These are phyloP conservation scores for Yarrowia osloensis DNA, from an alignment of 805 yeast genomes.

Conservation along the genomic window DNA sequence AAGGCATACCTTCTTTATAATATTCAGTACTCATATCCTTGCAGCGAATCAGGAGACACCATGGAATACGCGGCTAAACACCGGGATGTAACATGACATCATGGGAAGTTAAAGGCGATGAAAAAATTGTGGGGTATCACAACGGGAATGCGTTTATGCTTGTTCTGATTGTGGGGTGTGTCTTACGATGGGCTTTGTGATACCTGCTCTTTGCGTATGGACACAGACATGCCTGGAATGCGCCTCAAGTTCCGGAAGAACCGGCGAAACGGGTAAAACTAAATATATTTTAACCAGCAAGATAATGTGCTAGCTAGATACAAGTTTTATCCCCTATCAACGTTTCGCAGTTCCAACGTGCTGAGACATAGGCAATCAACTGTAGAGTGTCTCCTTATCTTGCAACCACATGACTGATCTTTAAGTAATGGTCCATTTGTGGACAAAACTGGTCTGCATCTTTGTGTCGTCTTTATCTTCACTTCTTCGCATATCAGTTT, in stretches of 20 bases:
- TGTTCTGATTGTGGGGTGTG: background rate
- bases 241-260: too few relatives aligned
- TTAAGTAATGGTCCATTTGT: background rate
- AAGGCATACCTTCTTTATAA: too few relatives aligned
- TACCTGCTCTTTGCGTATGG: too few relatives aligned
- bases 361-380: background rate
- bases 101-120: background rate
- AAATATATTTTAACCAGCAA: too few relatives aligned
- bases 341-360: background rate
- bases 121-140: background rate
- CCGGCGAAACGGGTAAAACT: too few relatives aligned
- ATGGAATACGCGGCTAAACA: too few relatives aligned
- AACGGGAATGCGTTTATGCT: background rate
- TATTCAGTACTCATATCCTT: too few relatives aligned
- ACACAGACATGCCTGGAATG: too few relatives aligned
- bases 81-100: background rate
- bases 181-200: background rate
- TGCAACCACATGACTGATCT: background rate
- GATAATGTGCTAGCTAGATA: background rate
- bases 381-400: background rate
- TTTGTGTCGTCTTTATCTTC: background rate
- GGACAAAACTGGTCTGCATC: background rate
- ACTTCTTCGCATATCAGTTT: too few relatives aligned
- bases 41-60: too few relatives aligned
- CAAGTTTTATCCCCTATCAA: background rate